phyloP scores from a whole-genome alignment of 1,284 basidiomycete genomes.

The Schizophyllum commune region DNA sequence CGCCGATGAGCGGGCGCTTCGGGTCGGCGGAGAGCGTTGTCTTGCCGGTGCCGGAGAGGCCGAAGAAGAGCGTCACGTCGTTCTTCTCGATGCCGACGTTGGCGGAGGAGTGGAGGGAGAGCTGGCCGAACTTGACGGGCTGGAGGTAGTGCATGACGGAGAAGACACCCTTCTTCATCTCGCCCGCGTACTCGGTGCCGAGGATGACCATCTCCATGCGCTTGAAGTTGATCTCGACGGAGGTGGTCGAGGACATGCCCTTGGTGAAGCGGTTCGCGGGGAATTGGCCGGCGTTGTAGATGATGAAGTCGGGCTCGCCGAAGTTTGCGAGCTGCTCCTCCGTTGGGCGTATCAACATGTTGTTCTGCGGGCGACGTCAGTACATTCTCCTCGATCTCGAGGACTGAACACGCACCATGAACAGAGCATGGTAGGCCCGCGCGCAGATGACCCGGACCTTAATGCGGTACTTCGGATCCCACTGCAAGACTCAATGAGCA shows the following conservation, averaged over 20 bases:
- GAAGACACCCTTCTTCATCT: conserved; percentile 99
- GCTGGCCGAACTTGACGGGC: conserved; percentile 97
- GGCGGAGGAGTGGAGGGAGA: conserved; percentile 98
- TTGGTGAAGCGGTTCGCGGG: conserved; percentile 99
- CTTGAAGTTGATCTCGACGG: conserved; percentile 88
- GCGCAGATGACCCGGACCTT: conserved; percentile 99
- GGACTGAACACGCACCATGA: conserved; percentile 71
- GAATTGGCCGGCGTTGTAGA: conserved; percentile 99
- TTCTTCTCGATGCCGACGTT: conserved; percentile 88
- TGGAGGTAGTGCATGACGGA: conserved; percentile 99
- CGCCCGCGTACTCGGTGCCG: conserved; percentile 88
- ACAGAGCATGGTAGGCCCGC: conserved; percentile 97
- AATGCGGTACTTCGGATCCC: conserved; percentile 99
- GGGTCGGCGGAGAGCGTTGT: conserved; percentile 95
- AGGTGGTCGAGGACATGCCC: conserved; percentile 98
- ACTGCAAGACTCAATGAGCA: conserved; percentile 33
- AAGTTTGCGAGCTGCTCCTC: conserved; percentile 92
- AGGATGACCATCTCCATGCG: conserved; percentile 2
- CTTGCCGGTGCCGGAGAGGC: conserved; percentile 97
- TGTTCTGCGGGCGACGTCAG: conserved; percentile 52
- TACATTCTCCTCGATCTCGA: neutral
- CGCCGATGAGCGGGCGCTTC: conserved; percentile 85
- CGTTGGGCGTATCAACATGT: conserved; percentile 99
- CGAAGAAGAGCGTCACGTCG: conserved; percentile 99
- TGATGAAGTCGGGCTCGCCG: conserved; percentile 99